Base-by-base conservation (phyloP, 2,329 filamentous ascomycete genomes). In the Mycocentrospora acerina region DNA sequence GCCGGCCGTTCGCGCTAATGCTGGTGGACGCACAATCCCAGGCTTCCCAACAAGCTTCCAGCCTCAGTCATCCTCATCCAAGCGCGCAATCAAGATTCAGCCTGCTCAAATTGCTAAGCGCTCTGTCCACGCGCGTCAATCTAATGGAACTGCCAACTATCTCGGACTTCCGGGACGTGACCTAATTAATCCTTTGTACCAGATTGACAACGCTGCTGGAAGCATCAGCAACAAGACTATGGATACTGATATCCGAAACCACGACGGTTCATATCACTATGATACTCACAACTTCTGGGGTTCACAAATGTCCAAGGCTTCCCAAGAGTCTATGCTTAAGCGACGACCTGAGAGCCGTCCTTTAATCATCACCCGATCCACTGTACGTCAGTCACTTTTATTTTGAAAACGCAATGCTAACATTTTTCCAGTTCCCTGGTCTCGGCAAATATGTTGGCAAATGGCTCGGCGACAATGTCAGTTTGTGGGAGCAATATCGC, bases 261-360 rank as follows among this genome's bases (percentile, higher is more conserved):
- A 81, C 24, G 82, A 84, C 38, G 85, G 84, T 0, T 67, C 83
- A 22, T 73, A 76, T 15, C 80, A 86, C 64, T 88, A 87, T 55
- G 86, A 90, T 49, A 85, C 81, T 0, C 86, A 90, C 60, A 89
- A 89, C 50, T 68, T 90, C 3, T 90, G 86, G 62, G 86, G 86
- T 1, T 77, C 78, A 44, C 74, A 88, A 81, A 90, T 90, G 86
- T 85, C 82, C 1, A 70, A 75, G 14, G 70, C 79, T 8, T 85
- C 83, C 0, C 76, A 79, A 35, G 67, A 75, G n/a, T 83, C 86
- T 2, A 85, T 90, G 83, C 64, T 80, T 7, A 67, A 71, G 16
- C 78, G 85, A 11, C 78, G 84, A 0, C 84, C 86, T 0, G 63
- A 66, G 1, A 68, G 80, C 3, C 78, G 86, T 0, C 85, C 86